Percentiles rank a stretch among this genome's conserved stretches.
phyloP scores from a whole-genome alignment of 2,329 filamentous ascomycete species.

The Calycina herbarum region DNA sequence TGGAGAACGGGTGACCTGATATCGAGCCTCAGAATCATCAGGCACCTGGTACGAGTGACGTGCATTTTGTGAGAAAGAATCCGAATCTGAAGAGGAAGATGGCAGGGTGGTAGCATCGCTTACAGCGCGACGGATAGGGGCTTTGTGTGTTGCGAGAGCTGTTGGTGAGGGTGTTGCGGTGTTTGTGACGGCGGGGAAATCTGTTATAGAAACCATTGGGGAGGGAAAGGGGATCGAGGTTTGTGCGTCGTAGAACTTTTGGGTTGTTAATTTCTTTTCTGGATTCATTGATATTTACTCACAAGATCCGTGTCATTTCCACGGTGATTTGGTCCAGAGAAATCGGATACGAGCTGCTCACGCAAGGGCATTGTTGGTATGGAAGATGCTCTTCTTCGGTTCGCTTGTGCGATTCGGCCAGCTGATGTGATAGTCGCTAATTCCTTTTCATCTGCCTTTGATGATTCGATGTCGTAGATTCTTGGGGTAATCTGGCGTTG shows the following conservation, averaged over 20 bases:
- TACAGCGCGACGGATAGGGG: neutral
- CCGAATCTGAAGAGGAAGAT: neutral
- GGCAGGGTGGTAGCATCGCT: neutral
- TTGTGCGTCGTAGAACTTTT: neutral
- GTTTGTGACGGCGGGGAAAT: neutral
- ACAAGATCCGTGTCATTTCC: neutral
- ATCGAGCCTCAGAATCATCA: neutral
- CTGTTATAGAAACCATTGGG: neutral
- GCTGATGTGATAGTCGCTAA: neutral
- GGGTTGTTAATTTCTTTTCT: neutral
- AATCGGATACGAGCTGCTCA: neutral
- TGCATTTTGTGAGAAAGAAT: neutral
- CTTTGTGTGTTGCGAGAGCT: neutral
- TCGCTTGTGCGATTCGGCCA: conserved; percentile 9
- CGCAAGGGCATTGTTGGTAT: conserved; percentile 5
- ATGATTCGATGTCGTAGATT: neutral
- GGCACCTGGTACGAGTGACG: neutral
- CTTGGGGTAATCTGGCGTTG: neutral
- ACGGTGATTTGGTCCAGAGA: neutral
- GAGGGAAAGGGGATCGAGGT: neutral
- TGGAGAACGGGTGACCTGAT: neutral
- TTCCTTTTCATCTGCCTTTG: neutral
- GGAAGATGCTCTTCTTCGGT: neutral
- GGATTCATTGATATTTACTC: neutral
- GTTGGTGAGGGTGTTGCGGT: neutral